A percentile compares a stretch with the other conserved stretches of the same genome.
Evolutionary conservation across 257 asterid species (phyloP).

Genomic region (Scutellaria baicalensis): DNA sequence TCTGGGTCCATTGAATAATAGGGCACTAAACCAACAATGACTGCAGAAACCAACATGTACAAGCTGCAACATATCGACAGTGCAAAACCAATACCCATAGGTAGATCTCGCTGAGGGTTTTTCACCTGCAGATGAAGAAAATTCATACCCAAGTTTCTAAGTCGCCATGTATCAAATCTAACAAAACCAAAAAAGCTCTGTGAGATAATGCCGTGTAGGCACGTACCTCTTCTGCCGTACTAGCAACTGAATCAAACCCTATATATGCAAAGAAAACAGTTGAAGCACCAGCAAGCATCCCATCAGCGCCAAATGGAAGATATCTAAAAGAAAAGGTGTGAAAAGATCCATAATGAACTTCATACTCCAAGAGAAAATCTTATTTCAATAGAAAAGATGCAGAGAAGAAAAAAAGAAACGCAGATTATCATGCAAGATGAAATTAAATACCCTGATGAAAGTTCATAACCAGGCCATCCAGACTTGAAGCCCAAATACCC

Average conservation of each 20-base stretch:
- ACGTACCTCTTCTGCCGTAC: slow-evolving; percentile 95
- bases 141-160: neutral
- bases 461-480: slow-evolving; percentile 98
- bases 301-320: slow-evolving; percentile 80
- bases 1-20: slow-evolving; percentile 93
- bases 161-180: neutral
- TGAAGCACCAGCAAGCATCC: slow-evolving; percentile 99
- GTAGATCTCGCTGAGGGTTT: slow-evolving; percentile 92
- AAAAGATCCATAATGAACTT: neutral
- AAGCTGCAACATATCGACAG: slow-evolving; percentile 72
- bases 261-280: slow-evolving; percentile 92
- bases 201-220: neutral
- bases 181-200: neutral
- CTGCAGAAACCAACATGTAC: slow-evolving; percentile 95
- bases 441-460: slow-evolving; percentile 63
- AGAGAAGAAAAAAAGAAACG: neutral
- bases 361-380: neutral
- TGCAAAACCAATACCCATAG: slow-evolving; percentile 90
- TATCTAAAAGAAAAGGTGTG: slow-evolving; percentile 28
- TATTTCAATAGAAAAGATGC: neutral
- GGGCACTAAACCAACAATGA: slow-evolving; percentile 92
- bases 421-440: neutral
- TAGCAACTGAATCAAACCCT: slow-evolving; percentile 96
- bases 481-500: slow-evolving; percentile 87
- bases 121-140: slow-evolving; percentile 49